Base-by-base conservation (phyloP, 345 rosid species). In the Arabis alpina region DNA sequence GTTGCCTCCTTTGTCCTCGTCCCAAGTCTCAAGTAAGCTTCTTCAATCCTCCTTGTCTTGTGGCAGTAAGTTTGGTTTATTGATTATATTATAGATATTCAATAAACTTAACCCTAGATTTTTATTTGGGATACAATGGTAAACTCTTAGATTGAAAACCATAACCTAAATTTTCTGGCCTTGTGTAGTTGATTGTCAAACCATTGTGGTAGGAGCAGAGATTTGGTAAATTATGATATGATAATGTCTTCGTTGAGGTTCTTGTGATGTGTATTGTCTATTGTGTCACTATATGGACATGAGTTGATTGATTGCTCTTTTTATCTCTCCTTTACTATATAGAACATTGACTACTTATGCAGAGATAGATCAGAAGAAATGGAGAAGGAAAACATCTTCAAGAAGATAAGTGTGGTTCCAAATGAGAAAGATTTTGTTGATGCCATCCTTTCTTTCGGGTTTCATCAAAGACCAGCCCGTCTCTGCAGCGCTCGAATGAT, bases 381-480 rank as follows among this genome's bases (percentile, higher is more conserved):
- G 49, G 49, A 6, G 28, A 9, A 37, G 30, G n/a, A 39, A 28
- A 37, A 10, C 5, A 37, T 14, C 11, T 57, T 39, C 47, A 24
- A 25, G 64, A 41, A 59, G 50, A 59, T 59, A 37, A 60, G 64
- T 41, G 64, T 23, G 34, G 3, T 58, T 40, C 16, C 48, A 2
- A 58, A 13, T 41, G 32, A 40, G 8, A 10, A 11, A 1, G 63
- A 40, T 24, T 58, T 58, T 58, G 15, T 12, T 23, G 34, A 56
- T 15, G 28, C 15, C 32, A 58, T 58, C 32, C 0, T 23, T 23
- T 58, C 62, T 57, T 10, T 57, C 62, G 3, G 6, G 5, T 2
- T 14, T 2, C 1, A 8, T 54, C 3, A 4, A 2, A 8, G 12
- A 9, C 24, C 37, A 27, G 48, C 19, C 8, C 15, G 2, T 43